Evolutionary conservation across 179 eudicot species (phyloP), one percentile per base, ranked within the genome.

Genomic region (Nepenthes alata): DNA sequence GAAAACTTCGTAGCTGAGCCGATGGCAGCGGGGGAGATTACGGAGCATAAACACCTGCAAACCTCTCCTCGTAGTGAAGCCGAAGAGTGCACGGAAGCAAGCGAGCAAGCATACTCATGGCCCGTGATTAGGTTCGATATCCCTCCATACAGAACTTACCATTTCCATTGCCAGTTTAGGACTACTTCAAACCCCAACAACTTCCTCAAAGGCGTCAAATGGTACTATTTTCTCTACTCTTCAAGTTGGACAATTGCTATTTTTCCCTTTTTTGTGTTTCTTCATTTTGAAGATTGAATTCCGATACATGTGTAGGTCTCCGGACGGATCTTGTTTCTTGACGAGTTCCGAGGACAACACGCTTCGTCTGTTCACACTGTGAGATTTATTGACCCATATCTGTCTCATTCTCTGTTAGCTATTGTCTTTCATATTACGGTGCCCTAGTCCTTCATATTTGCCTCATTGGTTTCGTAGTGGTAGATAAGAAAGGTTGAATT

Each of bases 281-380:
- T 11, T 35, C 35, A 25, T 41, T 50, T 11, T 41, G 14, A 44
- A 57, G 41, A 44, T 25, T 54, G 34, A 44, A n/a, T 36, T 63
- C 8, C 49, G 47, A 58, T 52, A n/a, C 37, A 14, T 55, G 52
- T 68, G 59, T 54, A 91, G 96, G 98, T 84, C 98, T 36, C 95
- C 98, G 0, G 98, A 91, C 75, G 96, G 96, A 49, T 91, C 93
- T 7, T 78, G 83, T 70, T 89, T 91, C 61, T 74, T 91, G 5
- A 86, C 88, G 2, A 80, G 83, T 58, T 74, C 86, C 14, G 88
- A 91, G 25, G 95, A 91, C 63, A 91, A 83, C 61, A 55, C 85
- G 15, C 77, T 89, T 67, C 83, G 84, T 47, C 12, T 77, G n/a
- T 91, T 89, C 70, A 47, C 70, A 10, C 73, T 86, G 98, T 91